A percentile compares a stretch with the other conserved stretches of the same genome.
Evolutionary conservation across 169 alveolate genomes (phyloP).

Genomic region (Cryptosporidium viatorum): DNA sequence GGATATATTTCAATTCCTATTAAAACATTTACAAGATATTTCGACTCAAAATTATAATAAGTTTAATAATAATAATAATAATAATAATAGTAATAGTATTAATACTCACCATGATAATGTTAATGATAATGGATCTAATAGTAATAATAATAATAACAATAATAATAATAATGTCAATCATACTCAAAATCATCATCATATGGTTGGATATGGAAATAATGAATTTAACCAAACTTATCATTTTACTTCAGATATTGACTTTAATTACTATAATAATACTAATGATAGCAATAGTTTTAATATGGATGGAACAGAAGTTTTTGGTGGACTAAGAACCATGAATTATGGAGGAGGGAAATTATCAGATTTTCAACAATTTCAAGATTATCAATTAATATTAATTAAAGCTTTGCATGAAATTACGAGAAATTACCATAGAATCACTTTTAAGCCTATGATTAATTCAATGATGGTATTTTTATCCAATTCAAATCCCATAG

Average conservation of each 20-base stretch:
- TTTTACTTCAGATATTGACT: neutral
- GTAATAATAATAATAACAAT: neutral
- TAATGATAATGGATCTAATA: neutral
- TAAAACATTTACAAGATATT: constrained; percentile 53
- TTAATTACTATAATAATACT: neutral
- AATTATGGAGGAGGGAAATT: constrained; percentile 1
- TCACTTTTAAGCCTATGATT: constrained; percentile 36
- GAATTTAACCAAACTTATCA: neutral
- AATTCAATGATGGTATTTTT: constrained; percentile 20
- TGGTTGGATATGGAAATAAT: neutral
- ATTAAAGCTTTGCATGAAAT: constrained; percentile 42
- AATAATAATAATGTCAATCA: neutral
- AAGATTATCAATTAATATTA: constrained; percentile 28
- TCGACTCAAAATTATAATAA: neutral
- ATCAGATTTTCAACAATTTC: constrained; percentile 57
- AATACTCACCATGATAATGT: neutral
- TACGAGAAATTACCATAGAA: constrained; percentile 31
- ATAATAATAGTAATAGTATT: neutral
- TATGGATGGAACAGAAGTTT: neutral
- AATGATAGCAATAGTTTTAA: neutral
- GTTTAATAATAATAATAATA: neutral
- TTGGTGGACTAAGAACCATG: neutral
- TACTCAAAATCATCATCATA: neutral
- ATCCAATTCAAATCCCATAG: constrained; percentile 10
- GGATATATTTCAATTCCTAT: constrained; percentile 48